Evolutionary conservation across 2,329 filamentous ascomycete species (phyloP).

Genomic region (Sporothrix brasiliensis): DNA sequence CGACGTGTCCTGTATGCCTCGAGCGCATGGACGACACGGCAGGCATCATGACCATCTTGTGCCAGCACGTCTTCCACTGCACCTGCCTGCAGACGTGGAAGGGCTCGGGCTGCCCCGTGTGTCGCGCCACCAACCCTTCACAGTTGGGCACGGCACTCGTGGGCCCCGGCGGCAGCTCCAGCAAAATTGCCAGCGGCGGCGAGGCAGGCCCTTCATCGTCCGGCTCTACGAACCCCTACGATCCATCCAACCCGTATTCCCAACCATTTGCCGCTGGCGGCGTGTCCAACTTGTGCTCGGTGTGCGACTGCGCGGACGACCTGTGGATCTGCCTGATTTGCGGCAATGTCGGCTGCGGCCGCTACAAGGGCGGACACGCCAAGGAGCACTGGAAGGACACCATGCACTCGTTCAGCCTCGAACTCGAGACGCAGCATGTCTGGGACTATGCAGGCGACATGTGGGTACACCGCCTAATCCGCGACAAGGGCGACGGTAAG

Average conservation of each 20-base stretch:
- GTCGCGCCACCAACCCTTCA: constrained; percentile 73
- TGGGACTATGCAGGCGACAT: constrained; percentile 97
- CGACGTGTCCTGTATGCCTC: constrained; percentile 93
- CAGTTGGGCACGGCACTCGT: constrained; percentile 33
- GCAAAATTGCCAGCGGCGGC: not conserved
- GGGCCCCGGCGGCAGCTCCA: not conserved
- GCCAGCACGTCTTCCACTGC: constrained; percentile 97
- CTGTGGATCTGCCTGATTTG: constrained; percentile 96
- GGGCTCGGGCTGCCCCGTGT: constrained; percentile 90
- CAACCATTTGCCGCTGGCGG: constrained; percentile 61
- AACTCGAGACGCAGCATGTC: constrained; percentile 89
- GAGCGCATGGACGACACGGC: constrained; percentile 99
- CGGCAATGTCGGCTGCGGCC: constrained; percentile 87
- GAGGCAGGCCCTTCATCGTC: constrained; percentile 29
- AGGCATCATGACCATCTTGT: constrained; percentile 90
- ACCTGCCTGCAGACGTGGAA: constrained; percentile 96
- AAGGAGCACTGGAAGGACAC: constrained; percentile 92
- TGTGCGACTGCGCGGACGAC: constrained; percentile 79
- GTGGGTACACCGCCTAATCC: constrained; percentile 94
- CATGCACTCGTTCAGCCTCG: constrained; percentile 87
- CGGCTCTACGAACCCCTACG: constrained; percentile 38
- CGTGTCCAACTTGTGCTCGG: constrained; percentile 72
- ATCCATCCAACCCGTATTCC: constrained; percentile 54
- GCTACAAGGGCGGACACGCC: constrained; percentile 91
- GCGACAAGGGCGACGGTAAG: constrained; percentile 90